Base-by-base conservation (phyloP, 495 filamentous ascomycete species). In the Lophiotrema nucula region DNA sequence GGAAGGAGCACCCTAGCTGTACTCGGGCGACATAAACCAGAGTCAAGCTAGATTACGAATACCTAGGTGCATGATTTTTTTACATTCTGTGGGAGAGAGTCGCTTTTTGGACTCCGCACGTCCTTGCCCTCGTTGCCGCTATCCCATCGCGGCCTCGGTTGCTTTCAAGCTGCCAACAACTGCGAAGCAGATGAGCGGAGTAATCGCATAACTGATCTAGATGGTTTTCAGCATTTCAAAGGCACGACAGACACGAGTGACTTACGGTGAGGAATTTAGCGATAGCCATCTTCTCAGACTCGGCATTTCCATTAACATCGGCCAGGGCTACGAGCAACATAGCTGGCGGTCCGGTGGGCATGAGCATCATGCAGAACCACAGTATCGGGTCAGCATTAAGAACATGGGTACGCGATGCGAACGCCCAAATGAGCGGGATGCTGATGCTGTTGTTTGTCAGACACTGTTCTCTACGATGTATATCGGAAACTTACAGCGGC, bases 351-450 rank as follows among this genome's bases (percentile, higher is more conserved):
- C 88, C 88, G 1, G 78, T 77, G 0, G 88, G 86, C 83, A 90
- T 90, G 21, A 90, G 65, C 85, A 89, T 90, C 77, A 90, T 78
- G 8, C 73, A 72, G 65, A 90, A 91, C 84, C 84, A 90, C 18
- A 91, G 67, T 37, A 92, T 82, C 0, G 88, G 87, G 67, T 92
- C 88, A 3, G 73, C 53, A 6, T 74, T 70, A 1, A 91, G 69
- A 6, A 85, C 16, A 16, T 64, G 54, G 0, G 86, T 89, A 47
- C 76, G 77, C 15, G 72, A 74, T 8, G 82, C 86, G n/a, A 92
- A 62, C 0, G 73, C 53, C 60, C 83, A 91, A 16, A 90, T 78
- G 6, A 81, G 18, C 0, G 76, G 68, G 52, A 92, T 87, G 15
- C 79, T 80, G 21, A 80, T 55, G 6, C 71, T 74, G 38, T 51